Evolutionary conservation across 1,139 yeast species (phyloP), one percentile per base, ranked within the genome.

Genomic region (Candida freyschussii): DNA sequence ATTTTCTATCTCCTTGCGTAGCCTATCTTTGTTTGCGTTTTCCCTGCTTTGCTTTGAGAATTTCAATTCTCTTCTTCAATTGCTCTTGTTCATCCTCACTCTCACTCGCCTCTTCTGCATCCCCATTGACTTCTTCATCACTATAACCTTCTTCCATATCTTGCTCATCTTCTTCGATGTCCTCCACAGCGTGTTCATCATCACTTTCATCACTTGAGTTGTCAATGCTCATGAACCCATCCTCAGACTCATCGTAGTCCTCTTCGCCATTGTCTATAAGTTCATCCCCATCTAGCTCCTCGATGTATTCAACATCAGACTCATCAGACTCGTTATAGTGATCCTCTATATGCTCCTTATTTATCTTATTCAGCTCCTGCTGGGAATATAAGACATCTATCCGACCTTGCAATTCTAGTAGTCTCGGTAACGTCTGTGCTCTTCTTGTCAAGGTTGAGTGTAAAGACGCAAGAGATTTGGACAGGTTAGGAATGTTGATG

Each of bases 391-490:
- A 65, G 57, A 83, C 71, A 40, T 77, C 78, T 40, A 91, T 62
- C 43, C 91, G 75, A 13, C 95, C 94, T 52, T 87, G 94, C 37
- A 93, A 64, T 28, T 89, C 85, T 47, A 87, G 63, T 34, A 93
- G 65, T 47, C 87, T 74, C 5, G 95, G 91, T 36, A 91, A 65
- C 5, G 87, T 75, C 27, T 74, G 71, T 0, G 94, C 82, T 46
- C 89, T 80, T 48, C 77, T 76, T 24, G 78, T 68, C 48, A 91
- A 66, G 4, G 91, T 79, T 13, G 91, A 72, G 51, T 85, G 93
- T 44, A 93, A 65, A 21, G 85, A 74, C 4, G 94, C 76, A 39
- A 93, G 64, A 26, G 84, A 77, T 30, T 71, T 64, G 42, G 75
- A 66, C 42, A 83, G 67, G 44, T 82, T 78, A 27, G 95, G 89